These are phyloP conservation scores for Astrocystis sublimbata DNA, from an alignment of 495 filamentous ascomycete species.

Conservation along the genomic window DNA sequence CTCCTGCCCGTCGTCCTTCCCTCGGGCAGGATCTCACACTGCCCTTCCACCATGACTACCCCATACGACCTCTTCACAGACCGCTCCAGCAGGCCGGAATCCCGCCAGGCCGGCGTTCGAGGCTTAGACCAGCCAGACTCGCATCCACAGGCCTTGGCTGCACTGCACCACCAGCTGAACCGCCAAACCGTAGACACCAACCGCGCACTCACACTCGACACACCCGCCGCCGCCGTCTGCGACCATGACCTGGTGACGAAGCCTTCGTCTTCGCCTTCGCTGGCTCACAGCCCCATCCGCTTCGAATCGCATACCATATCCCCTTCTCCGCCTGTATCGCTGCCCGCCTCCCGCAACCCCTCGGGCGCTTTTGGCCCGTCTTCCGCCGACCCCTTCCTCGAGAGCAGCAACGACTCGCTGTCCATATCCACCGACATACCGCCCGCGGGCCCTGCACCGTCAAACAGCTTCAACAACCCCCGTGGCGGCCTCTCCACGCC, in stretches of 20 bases:
- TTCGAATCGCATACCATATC: constrained; percentile 32
- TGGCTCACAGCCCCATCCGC: constrained; percentile 25
- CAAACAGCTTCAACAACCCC: constrained; percentile 27
- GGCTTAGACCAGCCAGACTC: constrained; percentile 16
- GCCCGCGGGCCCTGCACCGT: constrained; percentile 25
- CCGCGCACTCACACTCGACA: constrained; percentile 6
- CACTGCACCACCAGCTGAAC: constrained; percentile 30
- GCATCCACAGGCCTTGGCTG: constrained; percentile 25
- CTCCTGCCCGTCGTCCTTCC: constrained; percentile 8
- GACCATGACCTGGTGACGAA: constrained; percentile 26
- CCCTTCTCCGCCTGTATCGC: constrained; percentile 28
- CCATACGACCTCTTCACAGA: constrained; percentile 22
- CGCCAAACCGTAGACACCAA: constrained; percentile 23
- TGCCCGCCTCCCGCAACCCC: constrained; percentile 16
- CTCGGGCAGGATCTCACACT: constrained; percentile 7
- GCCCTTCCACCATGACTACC: constrained; percentile 17
- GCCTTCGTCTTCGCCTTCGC: constrained; percentile 3
- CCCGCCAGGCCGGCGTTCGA: constrained; percentile 2
- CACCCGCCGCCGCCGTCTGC: neutral
- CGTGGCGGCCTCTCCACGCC: constrained; percentile 29
- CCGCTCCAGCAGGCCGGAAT: constrained; percentile 19
- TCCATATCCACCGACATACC: constrained; percentile 40
- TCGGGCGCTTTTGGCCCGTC: constrained; percentile 22
- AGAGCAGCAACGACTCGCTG: constrained; percentile 26
- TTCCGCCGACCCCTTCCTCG: constrained; percentile 21